Evolutionary conservation across 1,139 yeast species (phyloP), one percentile per base, ranked within the genome.

Genomic region (Taphrina wiesneri): DNA sequence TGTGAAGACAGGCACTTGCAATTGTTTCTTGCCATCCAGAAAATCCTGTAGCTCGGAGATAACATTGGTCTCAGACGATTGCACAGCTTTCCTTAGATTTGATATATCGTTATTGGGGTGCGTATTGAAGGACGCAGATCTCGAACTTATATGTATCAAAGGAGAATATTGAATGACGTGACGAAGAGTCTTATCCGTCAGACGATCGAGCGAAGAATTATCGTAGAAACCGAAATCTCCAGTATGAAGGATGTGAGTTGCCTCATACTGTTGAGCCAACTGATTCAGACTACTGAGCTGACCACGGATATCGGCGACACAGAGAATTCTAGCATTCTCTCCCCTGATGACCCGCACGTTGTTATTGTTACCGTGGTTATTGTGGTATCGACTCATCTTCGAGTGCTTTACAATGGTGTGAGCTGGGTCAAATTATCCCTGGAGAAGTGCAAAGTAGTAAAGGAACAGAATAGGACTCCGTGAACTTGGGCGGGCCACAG

Each of bases 161-260:
- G 87, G 87, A 69, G 87, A 85, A 71, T 86, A 86, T 67, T 87
- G 87, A 21, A 87, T 87, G 47, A 87, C 84, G 71, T 86, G 90
- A 69, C 88, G 82, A 60, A 79, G 73, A 19, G 78, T 75, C 34
- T 73, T 72, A 63, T 73, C 73, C 9, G 77, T 71, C 65, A 86
- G 83, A 69, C 82, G 78, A 11, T 76, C 77, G n/a, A 87, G 79
- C 43, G 89, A 84, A 19, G 81, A 82, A 43, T 76, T 76, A 72
- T 87, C 88, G 77, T 88, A 85, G 73, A 88, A 87, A 17, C 96
- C 96, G 77, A 88, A 88, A 71, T 86, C 87, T 17, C 95, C 95
- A 1, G 91, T 86, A 73, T 88, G 95, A 17, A 88, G 78, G 39
- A 88, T 81, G 32, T 81, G 72, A 49, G 81, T 79, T 1, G 87